A percentile compares a stretch with the other conserved stretches of the same genome.
Evolutionary conservation across 352 stramenopile genomes (phyloP).

Genomic region (Globisporangium radiosum): DNA sequence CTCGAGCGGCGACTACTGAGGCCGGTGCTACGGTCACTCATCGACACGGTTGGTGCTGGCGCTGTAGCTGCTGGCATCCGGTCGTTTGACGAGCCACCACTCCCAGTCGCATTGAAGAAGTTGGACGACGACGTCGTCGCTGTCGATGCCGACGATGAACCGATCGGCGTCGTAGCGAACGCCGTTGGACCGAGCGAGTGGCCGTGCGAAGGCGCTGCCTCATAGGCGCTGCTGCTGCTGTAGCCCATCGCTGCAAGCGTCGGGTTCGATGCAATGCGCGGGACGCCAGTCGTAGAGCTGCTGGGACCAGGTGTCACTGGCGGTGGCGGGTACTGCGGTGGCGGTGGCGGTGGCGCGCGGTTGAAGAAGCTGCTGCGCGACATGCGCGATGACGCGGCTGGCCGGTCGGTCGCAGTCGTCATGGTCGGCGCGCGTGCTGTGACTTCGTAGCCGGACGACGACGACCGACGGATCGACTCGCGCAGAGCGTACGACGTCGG

Average conservation of each 20-base stretch:
- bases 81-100: neutral
- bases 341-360: constrained; percentile 53
- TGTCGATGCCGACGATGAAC: constrained; percentile 16
- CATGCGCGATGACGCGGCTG: constrained; percentile 14
- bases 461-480: constrained; percentile 75
- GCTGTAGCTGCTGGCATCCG: constrained; percentile 18
- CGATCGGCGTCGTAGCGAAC: constrained; percentile 11
- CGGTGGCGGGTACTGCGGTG: constrained; percentile 43
- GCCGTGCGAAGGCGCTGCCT: constrained; percentile 22
- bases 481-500: constrained; percentile 71
- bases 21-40: no score
- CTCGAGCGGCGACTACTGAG: constrained; percentile 29
- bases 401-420: neutral
- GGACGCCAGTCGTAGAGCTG: constrained; percentile 19
- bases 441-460: constrained; percentile 43
- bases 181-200: constrained; percentile 66
- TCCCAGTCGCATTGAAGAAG: constrained; percentile 8
- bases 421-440: constrained; percentile 12
- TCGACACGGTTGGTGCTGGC: constrained; percentile 6
- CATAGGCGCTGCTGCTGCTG: neutral
- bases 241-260: constrained; percentile 34
- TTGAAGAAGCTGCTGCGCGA: constrained; percentile 55
- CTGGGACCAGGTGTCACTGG: constrained; percentile 8
- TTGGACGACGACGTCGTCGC: constrained; percentile 1
- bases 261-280: constrained; percentile 60